Base-by-base conservation (phyloP, 495 filamentous ascomycete species). In the Xylaria flabelliformis region DNA sequence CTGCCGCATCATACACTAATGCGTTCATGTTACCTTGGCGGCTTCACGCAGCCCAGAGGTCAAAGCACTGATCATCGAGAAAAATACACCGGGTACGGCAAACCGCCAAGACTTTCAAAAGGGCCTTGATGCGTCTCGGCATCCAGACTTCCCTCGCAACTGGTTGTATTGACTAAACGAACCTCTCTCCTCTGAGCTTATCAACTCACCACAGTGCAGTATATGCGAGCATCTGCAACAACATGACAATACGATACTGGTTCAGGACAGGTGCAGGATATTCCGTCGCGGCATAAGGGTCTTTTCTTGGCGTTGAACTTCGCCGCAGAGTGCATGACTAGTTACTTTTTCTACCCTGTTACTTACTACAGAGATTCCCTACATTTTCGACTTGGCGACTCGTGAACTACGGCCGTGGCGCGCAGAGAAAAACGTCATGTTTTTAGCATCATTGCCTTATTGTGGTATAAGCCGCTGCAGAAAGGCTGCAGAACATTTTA, bases 81-180 rank as follows among this genome's bases (percentile, higher is more conserved):
- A 24, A 51, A 50, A 67, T 21, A 46, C 48, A 36, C 65, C 26
- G 21, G 36, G 65, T 41, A 41, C 10, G 65, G 64, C 50, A 12
- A 51, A 2, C 50, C 34, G 65, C 65, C 65, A 67, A 67, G 65
- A 34, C 65, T 26, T 21, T 26, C 48, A 56, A 21, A 32, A 39
- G 36, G n/a, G 10, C 50, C 65, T 36, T 50, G 36, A 67, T 67
- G 50, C 48, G 50, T 29, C 65, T 67, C 65, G 65, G 65, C 65
- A 67, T 17, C 64, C 65, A 67, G 48, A 42, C 50, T 55, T 55
- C 34, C 3, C 50, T 56, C 36, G 42, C 64, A 0, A 56, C 48
- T 29, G 50, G 50, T 67, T 56, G 34, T 21, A 4, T 67, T 55
- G 50, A 67, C 48, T 67, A 42, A 67, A 51, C 7, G n/a, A 56